Evolutionary conservation across 1,284 basidiomycete genomes (phyloP).

Genomic region (Tremellales sp.): DNA sequence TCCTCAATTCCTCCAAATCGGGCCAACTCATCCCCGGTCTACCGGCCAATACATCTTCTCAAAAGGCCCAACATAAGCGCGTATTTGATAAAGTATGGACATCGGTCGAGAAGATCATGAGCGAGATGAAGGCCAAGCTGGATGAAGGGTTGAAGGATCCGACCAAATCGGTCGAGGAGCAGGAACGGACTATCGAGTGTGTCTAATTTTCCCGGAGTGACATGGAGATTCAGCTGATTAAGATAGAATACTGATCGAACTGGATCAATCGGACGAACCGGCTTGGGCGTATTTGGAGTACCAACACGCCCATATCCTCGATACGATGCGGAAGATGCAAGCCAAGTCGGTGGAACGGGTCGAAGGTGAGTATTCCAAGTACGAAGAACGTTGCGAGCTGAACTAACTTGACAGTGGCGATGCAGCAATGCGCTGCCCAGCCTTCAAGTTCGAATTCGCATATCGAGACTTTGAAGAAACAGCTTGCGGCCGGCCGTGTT

Average conservation of each 20-base stretch:
- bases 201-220: constrained; percentile 27
- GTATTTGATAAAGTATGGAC: constrained; percentile 96
- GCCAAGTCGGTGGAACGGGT: constrained; percentile 57
- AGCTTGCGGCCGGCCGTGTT: constrained; percentile 26
- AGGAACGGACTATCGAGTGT: constrained; percentile 95
- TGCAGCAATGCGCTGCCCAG: constrained; percentile 12
- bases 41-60: constrained; percentile 53
- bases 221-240: background rate
- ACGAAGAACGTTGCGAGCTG: background rate
- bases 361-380: constrained; percentile 55
- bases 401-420: constrained; percentile 5
- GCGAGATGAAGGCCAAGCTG: constrained; percentile 79
- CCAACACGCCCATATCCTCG: constrained; percentile 80
- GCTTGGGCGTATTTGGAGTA: constrained; percentile 92
- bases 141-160: constrained; percentile 73
- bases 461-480: constrained; percentile 28
- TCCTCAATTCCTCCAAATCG: constrained; percentile 79
- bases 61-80: constrained; percentile 72
- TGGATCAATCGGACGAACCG: constrained; percentile 71
- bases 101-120: constrained; percentile 91
- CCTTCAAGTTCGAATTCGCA: constrained; percentile 27
- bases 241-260: constrained; percentile 73
- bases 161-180: constrained; percentile 77
- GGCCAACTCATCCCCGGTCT: constrained; percentile 65
- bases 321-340: constrained; percentile 69